Percentiles rank a stretch among this genome's conserved stretches.
phyloP scores from a whole-genome alignment of 2,329 filamentous ascomycete species.

The Macrophomina phaseolina region DNA sequence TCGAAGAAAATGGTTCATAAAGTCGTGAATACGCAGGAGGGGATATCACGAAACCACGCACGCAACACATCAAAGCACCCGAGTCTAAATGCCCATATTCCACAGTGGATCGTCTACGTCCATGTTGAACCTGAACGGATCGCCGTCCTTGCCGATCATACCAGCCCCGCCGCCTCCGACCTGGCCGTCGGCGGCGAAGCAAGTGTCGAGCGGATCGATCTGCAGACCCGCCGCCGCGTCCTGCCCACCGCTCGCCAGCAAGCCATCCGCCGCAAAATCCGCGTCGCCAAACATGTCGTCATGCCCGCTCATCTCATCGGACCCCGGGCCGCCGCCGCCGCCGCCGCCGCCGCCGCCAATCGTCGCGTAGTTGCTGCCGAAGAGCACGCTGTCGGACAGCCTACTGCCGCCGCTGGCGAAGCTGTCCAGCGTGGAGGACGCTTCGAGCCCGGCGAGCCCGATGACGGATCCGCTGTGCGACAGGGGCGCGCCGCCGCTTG shows the following conservation, averaged over 20 bases:
- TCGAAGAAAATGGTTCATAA: too few relatives aligned
- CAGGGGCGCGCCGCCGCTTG: background rate
- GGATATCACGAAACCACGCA: too few relatives aligned
- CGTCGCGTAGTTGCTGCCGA: background rate
- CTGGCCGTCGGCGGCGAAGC: background rate
- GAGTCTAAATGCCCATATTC: background rate
- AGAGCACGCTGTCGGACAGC: background rate
- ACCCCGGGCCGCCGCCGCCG: background rate
- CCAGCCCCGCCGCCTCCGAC: background rate
- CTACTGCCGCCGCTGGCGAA: too few relatives aligned
- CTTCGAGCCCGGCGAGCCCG: background rate
- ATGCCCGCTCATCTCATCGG: background rate
- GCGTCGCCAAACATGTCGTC: background rate
- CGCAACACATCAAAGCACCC: too few relatives aligned
- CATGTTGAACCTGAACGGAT: constrained; percentile 2
- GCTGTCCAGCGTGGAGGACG: background rate
- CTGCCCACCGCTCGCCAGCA: background rate
- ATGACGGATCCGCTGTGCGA: background rate
- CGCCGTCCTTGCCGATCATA: background rate
- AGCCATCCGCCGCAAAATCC: background rate
- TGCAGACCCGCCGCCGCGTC: background rate
- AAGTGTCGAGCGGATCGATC: background rate
- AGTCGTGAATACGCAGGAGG: too few relatives aligned
- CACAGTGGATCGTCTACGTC: constrained; percentile 1
- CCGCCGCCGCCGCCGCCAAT: too few relatives aligned